Evolutionary conservation across 2,329 filamentous ascomycete species (phyloP), one percentile per base, ranked within the genome.

Genomic region (Epichloe elymi): DNA sequence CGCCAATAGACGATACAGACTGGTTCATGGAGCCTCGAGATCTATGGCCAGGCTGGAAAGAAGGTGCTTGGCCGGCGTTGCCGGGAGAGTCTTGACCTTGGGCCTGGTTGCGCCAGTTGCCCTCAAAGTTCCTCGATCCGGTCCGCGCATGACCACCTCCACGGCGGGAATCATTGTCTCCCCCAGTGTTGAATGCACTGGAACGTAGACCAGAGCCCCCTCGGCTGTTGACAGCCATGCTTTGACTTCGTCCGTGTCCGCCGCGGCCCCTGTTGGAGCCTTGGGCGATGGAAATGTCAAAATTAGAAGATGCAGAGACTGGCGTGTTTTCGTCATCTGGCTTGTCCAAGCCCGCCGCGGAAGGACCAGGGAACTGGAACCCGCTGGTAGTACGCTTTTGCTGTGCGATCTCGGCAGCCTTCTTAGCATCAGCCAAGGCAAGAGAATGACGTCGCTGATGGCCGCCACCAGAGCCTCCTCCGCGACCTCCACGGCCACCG

Each of bases 361-460:
- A 79, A 47, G 89, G 86, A 49, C 84, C 81, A 15, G 93, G 91
- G 66, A 98, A 98, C 65, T 95, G 90, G 70, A 97, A 98, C 52
- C 83, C 89, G 56, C 87, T 89, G 55, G 90, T 89, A 51, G 91
- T 95, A 67, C 90, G 80, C 73, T 96, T 96, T 74, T 95, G 91
- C 71, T 98, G 93, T 46, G 93, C 93, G 56, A 95, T 72, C 67
- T 98, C 93, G 52, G 93, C 93, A 46, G 93, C 93, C 73, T 96
- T 97, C 72, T 95, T 97, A 47, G 93, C 93, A 69, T 98, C 93
- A 38, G 90, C 88, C 57, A 98, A 74, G 56, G 90, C 93, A 57
- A 98, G 76, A 19, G 93, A 98, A 71, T 98, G 93, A 69, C 93
- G 85, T 64, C 93, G 83, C 68, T 94, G 86, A 66, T 98, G 93